phyloP scores from a whole-genome alignment of 2,329 filamentous ascomycete genomes.

The Fusarium napiforme region DNA sequence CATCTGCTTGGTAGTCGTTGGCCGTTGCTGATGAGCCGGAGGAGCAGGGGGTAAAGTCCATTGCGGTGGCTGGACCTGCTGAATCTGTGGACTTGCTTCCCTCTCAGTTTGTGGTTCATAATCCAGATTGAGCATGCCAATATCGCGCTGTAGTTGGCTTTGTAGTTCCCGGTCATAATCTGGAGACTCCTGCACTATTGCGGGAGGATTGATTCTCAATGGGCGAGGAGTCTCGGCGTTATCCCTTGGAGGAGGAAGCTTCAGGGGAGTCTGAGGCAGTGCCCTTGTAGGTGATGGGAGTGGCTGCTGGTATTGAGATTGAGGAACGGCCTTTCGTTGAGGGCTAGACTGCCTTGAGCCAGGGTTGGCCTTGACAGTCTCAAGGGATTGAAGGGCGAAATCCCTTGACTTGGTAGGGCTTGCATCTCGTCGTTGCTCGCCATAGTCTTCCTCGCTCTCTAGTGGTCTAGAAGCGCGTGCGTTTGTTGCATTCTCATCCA shows the following conservation, averaged over 20 bases:
- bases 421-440: conserved; percentile 61
- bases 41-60: conserved; percentile 46
- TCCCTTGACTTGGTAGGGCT: conserved; percentile 65
- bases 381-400: conserved; percentile 57
- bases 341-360: conserved; percentile 69
- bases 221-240: conserved; percentile 59
- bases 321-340: conserved; percentile 65
- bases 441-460: conserved; percentile 62
- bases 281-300: conserved; percentile 66
- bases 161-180: conserved; percentile 71
- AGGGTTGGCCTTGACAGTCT: conserved; percentile 65
- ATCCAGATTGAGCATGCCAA: conserved; percentile 65
- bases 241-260: conserved; percentile 44
- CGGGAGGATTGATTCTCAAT: conserved; percentile 59
- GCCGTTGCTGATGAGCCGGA: conserved; percentile 50
- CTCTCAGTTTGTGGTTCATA: conserved; percentile 34
- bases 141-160: conserved; percentile 71
- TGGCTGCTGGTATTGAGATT: conserved; percentile 26
- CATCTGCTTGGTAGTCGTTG: conserved; percentile 56
- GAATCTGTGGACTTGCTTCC: conserved; percentile 19
- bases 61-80: conserved; percentile 23
- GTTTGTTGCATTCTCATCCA: conserved; percentile 87
- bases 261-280: conserved; percentile 59
- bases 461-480: conserved; percentile 69
- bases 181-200: conserved; percentile 61